Evolutionary conservation across 345 rosid species (phyloP).

Genomic region (Dovyalis caffra): DNA sequence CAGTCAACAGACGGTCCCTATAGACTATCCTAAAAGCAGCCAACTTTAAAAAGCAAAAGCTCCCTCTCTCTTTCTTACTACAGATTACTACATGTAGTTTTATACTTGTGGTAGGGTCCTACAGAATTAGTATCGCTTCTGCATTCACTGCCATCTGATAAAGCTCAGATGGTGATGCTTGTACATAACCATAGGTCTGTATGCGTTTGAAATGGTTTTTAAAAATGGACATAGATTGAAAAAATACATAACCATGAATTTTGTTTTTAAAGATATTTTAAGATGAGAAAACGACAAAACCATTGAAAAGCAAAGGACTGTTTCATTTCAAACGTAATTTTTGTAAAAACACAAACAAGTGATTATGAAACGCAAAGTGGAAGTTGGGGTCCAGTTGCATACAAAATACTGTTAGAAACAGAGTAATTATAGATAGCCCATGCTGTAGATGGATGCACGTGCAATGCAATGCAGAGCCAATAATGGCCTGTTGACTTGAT

Average conservation of each 20-base stretch:
- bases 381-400: conserved; percentile 8
- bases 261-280: too few species aligned
- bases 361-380: not conserved
- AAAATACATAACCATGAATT: too few species aligned
- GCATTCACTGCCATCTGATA: conserved; percentile 14
- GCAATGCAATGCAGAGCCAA: conserved; percentile 40
- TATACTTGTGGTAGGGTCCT: conserved; percentile 4
- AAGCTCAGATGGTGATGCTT: conserved; percentile 7
- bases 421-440: conserved; percentile 14
- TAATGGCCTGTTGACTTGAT: conserved; percentile 31
- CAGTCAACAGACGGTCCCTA: conserved; percentile 48
- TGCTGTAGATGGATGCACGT: conserved; percentile 45
- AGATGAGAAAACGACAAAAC: too few species aligned
- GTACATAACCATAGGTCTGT: not conserved
- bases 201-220: too few species aligned
- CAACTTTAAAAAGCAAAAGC: conserved; percentile 64
- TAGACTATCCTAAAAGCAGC: conserved; percentile 45
- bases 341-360: not conserved
- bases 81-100: not conserved
- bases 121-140: not conserved
- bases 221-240: too few species aligned
- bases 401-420: not conserved
- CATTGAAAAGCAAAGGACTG: not conserved
- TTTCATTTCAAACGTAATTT: not conserved
- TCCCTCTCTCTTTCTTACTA: conserved; percentile 18